These are phyloP conservation scores for Quambalaria eucalypti DNA, from an alignment of 1,284 basidiomycete species.

Conservation along the genomic window DNA sequence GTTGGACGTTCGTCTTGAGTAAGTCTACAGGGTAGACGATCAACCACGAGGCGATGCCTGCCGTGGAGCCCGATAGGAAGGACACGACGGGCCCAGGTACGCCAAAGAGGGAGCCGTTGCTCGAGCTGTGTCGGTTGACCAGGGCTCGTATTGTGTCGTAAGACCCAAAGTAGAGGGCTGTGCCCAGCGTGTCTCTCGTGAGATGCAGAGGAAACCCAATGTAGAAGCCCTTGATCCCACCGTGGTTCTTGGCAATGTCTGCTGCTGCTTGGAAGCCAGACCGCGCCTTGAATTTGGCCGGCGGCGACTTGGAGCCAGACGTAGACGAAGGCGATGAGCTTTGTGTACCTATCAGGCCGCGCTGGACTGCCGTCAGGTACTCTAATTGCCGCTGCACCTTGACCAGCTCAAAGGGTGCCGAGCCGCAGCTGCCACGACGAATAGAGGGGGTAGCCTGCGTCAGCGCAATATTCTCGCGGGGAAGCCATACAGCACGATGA, in stretches of 20 bases:
- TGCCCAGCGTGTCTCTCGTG: slow-evolving; percentile 28
- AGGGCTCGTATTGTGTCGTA: slow-evolving; percentile 39
- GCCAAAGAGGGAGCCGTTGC: slow-evolving; percentile 18
- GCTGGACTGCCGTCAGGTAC: slow-evolving; percentile 76
- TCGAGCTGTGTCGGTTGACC: slow-evolving; percentile 19
- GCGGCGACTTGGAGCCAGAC: background rate
- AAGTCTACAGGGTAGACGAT: slow-evolving; percentile 51
- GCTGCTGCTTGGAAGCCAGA: slow-evolving; percentile 37
- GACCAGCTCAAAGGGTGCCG: slow-evolving; percentile 75
- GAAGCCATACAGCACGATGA: too few species aligned
- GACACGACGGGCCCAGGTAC: slow-evolving; percentile 38
- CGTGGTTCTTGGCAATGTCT: slow-evolving; percentile 38
- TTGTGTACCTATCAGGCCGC: slow-evolving; percentile 52
- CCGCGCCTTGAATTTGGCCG: slow-evolving; percentile 24
- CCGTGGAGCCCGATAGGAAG: slow-evolving; percentile 37
- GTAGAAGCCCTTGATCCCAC: slow-evolving; percentile 43
- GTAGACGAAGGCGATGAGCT: background rate
- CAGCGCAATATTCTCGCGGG: too few species aligned
- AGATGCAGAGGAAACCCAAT: slow-evolving; percentile 40
- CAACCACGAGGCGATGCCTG: slow-evolving; percentile 42
- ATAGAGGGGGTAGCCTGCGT: too few species aligned
- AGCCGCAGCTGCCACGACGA: too few species aligned
- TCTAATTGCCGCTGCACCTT: slow-evolving; percentile 80
- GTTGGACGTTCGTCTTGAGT: slow-evolving; percentile 86
- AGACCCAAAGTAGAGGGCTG: slow-evolving; percentile 42